phyloP scores from a whole-genome alignment of 164 flowering plant genomes.

The Berberis thunbergii region DNA sequence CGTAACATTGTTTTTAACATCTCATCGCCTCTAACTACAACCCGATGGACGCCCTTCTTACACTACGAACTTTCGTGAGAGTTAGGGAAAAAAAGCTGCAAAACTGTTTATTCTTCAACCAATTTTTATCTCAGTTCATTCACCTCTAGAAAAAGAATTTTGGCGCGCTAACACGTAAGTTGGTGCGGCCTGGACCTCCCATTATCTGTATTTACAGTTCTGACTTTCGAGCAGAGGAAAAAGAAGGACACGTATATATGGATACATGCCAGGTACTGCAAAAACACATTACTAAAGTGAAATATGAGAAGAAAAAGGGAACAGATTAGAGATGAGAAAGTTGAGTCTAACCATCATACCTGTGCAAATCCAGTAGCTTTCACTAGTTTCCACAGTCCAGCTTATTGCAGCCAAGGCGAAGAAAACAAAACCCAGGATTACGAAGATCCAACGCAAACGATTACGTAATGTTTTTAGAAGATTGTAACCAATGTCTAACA shows the following conservation, averaged over 20 bases:
- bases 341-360: conserved; percentile 27
- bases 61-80: too few species aligned
- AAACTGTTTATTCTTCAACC: neutral
- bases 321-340: neutral
- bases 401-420: conserved; percentile 71
- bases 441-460: conserved; percentile 68
- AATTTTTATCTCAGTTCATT: neutral
- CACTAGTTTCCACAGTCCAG: conserved; percentile 61
- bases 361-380: conserved; percentile 97
- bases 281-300: neutral
- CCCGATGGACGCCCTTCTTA: too few species aligned
- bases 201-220: conserved; percentile 1
- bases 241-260: conserved; percentile 76
- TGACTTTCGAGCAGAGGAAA: conserved; percentile 81
- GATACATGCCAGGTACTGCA: conserved; percentile 87
- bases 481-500: conserved; percentile 32
- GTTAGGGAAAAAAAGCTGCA: too few species aligned
- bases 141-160: conserved; percentile 38
- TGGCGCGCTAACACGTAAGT: conserved; percentile 60
- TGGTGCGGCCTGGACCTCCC: neutral
- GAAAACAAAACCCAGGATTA: conserved; percentile 48
- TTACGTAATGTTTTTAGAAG: conserved; percentile 39
- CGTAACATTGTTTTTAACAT: too few species aligned
- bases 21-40: too few species aligned
- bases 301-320: neutral